phyloP scores from a whole-genome alignment of 2,329 filamentous ascomycete species.

The Apiospora malaysiana region DNA sequence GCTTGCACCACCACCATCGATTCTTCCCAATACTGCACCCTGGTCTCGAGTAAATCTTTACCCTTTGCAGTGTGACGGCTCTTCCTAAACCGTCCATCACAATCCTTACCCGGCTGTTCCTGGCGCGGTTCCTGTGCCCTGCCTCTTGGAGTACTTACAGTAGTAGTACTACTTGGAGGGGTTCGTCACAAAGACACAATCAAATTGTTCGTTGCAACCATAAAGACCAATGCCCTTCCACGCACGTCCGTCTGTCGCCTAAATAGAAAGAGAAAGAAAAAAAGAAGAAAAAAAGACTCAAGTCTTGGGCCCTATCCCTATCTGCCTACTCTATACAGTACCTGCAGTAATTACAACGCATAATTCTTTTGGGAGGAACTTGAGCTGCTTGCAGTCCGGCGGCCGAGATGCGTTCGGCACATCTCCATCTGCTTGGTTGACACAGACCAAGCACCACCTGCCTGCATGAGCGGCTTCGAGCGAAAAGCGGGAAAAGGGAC shows the following conservation, averaged over 20 bases:
- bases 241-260: background rate
- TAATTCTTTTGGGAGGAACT: background rate
- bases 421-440: background rate
- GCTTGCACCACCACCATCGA: slow-evolving; percentile 5
- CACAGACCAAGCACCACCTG: slow-evolving; percentile 16
- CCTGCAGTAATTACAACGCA: background rate
- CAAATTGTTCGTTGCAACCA: slow-evolving; percentile 10
- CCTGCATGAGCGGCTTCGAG: background rate
- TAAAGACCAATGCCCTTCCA: background rate
- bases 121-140: background rate
- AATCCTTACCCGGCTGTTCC: slow-evolving; percentile 3
- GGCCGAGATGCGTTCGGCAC: background rate
- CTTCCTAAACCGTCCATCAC: slow-evolving; percentile 5
- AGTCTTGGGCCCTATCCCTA: no score
- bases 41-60: background rate
- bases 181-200: background rate
- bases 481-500: slow-evolving; percentile 3
- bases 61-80: slow-evolving; percentile 13
- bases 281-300: no score
- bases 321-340: no score
- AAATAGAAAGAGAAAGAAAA: no score
- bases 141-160: background rate
- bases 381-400: background rate
- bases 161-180: no score
- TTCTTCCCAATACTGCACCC: background rate